Conservation (phyloP, 768 basidiomycete genomes). For the Collybiopsis confluens region DNA sequence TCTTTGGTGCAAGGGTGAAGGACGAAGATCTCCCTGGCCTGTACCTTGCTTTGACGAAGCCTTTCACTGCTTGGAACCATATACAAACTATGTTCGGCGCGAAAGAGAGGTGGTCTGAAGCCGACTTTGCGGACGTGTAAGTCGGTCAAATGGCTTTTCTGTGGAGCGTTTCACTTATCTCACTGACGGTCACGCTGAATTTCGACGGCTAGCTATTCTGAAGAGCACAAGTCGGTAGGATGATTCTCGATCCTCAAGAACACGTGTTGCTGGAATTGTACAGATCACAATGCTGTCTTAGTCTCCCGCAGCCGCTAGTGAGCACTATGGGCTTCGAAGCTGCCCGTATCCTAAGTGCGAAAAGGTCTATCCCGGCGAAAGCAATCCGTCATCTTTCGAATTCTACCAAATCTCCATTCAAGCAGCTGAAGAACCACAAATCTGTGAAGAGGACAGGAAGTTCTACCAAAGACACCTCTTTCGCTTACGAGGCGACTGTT, state of each 20-base stretch:
- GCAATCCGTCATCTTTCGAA: constrained; percentile 37
- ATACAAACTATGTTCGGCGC: constrained; percentile 37
- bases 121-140: constrained; percentile 52
- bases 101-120: constrained; percentile 47
- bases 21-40: constrained; percentile 17
- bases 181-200: constrained; percentile 37
- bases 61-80: constrained; percentile 42
- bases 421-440: constrained; percentile 37
- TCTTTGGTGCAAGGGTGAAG: constrained; percentile 30
- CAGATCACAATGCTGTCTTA: constrained; percentile 45
- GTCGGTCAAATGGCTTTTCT: constrained; percentile 13
- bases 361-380: constrained; percentile 40
- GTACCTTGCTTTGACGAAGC: constrained; percentile 33
- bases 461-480: constrained; percentile 39
- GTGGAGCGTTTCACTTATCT: neutral
- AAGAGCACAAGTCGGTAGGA: constrained; percentile 39
- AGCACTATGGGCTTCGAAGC: constrained; percentile 23
- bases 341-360: constrained; percentile 38
- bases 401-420: constrained; percentile 42
- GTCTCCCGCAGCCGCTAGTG: constrained; percentile 40
- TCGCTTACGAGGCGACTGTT: constrained; percentile 48
- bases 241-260: neutral
- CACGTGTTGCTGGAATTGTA: neutral
- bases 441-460: constrained; percentile 31
- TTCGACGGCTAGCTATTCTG: constrained; percentile 42